Evolutionary conservation across 2,329 filamentous ascomycete species (phyloP).

Genomic region (Apiospora koreana): DNA sequence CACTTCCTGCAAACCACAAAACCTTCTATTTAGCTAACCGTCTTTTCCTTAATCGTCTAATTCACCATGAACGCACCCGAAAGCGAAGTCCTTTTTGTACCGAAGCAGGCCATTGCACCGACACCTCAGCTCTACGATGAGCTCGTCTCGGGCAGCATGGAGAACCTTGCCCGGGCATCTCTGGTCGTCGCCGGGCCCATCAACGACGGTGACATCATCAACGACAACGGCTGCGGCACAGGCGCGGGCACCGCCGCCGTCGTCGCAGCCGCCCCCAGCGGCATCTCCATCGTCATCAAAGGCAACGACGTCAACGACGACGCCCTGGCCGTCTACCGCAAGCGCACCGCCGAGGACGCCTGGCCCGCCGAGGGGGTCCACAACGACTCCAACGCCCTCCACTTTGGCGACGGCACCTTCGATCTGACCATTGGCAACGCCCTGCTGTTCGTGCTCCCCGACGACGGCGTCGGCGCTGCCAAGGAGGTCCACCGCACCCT

Average conservation of each 20-base stretch:
- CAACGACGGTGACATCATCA: not conserved
- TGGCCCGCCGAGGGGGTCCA: constrained; percentile 15
- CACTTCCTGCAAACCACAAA: too few species aligned
- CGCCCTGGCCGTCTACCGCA: constrained; percentile 15
- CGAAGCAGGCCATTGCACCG: not conserved
- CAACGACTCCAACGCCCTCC: not conserved
- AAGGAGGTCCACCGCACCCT: constrained; percentile 19
- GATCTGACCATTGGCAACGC: constrained; percentile 14
- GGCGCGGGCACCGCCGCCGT: not conserved
- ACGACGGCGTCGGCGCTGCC: constrained; percentile 14
- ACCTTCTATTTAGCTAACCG: not conserved
- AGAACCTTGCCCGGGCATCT: not conserved
- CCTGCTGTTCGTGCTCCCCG: constrained; percentile 17
- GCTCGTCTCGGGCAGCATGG: not conserved
- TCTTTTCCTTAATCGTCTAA: not conserved
- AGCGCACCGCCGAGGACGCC: constrained; percentile 9
- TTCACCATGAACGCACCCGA: not conserved
- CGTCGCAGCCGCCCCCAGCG: not conserved
- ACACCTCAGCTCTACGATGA: not conserved
- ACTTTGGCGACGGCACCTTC: constrained; percentile 14
- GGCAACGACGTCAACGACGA: constrained; percentile 14
- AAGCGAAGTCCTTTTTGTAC: not conserved
- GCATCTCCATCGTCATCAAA: not conserved
- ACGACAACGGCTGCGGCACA: not conserved
- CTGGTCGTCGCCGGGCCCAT: not conserved